phyloP scores from a whole-genome alignment of 257 asterid genomes.

The Verbena officinalis region DNA sequence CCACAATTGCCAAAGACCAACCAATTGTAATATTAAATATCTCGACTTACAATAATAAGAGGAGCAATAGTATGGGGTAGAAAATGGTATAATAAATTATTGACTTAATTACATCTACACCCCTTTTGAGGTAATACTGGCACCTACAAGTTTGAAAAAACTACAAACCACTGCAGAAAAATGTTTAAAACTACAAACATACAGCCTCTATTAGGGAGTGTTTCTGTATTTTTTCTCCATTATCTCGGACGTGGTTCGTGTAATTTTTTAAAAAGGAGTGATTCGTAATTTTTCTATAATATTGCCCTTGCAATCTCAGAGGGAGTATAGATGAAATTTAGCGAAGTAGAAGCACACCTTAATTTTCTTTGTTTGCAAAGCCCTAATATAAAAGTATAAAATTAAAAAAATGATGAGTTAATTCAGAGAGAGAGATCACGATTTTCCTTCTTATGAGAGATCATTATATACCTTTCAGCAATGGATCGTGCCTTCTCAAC shows the following conservation, averaged over 20 bases:
- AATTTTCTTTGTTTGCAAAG: conserved; percentile 88
- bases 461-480: conserved; percentile 79
- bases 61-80: not conserved
- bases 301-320: too few relatives aligned
- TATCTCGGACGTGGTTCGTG: too few relatives aligned
- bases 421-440: not conserved
- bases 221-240: too few relatives aligned
- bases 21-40: not conserved
- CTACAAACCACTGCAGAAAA: too few relatives aligned
- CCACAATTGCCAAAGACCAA: conserved; percentile 8
- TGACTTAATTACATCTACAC: too few relatives aligned
- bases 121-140: too few relatives aligned
- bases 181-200: too few relatives aligned
- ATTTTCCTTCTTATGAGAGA: not conserved
- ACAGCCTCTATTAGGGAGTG: too few relatives aligned
- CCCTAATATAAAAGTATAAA: conserved; percentile 49
- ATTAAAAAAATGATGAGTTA: conserved; percentile 2
- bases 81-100: not conserved
- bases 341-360: conserved; percentile 50
- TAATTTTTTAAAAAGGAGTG: too few relatives aligned
- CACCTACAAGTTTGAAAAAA: too few relatives aligned
- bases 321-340: too few relatives aligned
- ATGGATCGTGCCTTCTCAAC: conserved; percentile 86
- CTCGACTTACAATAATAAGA: not conserved
- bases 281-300: too few relatives aligned